Evolutionary conservation across 148 eudicot species (phyloP), one percentile per base, ranked within the genome.

Genomic region (Silene uniflora): DNA sequence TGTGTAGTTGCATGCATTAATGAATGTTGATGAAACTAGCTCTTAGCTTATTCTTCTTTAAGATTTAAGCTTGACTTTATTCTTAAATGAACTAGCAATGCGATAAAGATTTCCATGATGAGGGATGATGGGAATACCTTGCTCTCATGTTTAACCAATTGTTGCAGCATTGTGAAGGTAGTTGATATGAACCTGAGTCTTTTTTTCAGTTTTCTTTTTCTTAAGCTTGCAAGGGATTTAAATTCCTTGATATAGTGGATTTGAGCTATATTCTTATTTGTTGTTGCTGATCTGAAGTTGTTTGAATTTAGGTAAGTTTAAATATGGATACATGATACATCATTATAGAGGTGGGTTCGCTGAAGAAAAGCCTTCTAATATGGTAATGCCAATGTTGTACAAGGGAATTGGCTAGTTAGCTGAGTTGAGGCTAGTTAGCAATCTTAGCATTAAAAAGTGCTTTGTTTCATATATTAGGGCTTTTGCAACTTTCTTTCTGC

Each of bases 71-170:
- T 82, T 84, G 80, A 86, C 87, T 76, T 78, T 79, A 84, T 82
- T 86, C 80, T 86, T 75, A 82, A 85, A 83, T 82, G 84, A 76
- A 85, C 72, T 85, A 85, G 87, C 78, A 81, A 77, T 84, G 87
- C 89, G 78, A 79, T 84, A 88, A 84, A 82, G 84, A 84, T 71
- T 80, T 83, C 82, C 84, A 82, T 81, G 91, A 86, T 83, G 89
- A 83, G 83, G 89, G 83, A 83, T 85, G 88, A 78, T 88, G 88
- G 87, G 79, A 78, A 76, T 83, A 81, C 80, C 81, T 86, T 83
- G 85, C 87, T 80, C 81, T 84, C 87, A 76, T 86, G 89, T 81
- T 88, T 82, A 80, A 75, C 73, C 88, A 83, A 81, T 86, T 83
- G 81, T 83, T 88, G 85, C 85, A 80, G 87, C 86, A 54, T 80